A percentile compares a stretch with the other conserved stretches of the same genome.
Conservation (phyloP, 2,329 filamentous ascomycete genomes). For the Cladophialophora immunda region DNA sequence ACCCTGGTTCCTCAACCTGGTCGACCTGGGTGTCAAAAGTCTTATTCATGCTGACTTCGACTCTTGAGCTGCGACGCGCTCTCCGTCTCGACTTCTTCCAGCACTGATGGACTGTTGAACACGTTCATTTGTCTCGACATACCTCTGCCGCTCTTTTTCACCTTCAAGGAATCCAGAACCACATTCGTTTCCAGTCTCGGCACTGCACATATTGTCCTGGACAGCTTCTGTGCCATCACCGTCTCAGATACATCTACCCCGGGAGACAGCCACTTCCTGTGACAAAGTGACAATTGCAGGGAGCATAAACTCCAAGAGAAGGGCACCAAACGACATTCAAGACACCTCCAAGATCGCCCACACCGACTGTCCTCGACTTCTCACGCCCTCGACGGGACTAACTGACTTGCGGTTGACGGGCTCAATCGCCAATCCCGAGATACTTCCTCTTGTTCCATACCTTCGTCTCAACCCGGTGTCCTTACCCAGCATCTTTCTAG, state of each 20-base stretch:
- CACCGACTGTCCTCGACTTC: not conserved
- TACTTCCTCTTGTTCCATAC: not conserved
- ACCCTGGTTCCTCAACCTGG: conserved; percentile 22
- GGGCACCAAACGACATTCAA: conserved; percentile 7
- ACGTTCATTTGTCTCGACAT: conserved; percentile 15
- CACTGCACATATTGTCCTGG: conserved; percentile 3
- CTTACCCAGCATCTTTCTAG: conserved; percentile 1
- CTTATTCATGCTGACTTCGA: conserved; percentile 17
- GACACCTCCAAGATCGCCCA: not conserved
- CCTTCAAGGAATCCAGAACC: conserved; percentile 2
- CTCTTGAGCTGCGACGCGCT: conserved; percentile 19
- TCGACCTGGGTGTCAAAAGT: conserved; percentile 6
- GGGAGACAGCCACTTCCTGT: conserved; percentile 4
- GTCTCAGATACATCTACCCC: conserved; percentile 26
- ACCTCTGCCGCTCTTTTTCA: conserved; percentile 22
- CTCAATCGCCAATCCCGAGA: conserved; percentile 15
- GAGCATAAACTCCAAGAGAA: conserved; percentile 22
- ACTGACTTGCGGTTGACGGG: conserved; percentile 24
- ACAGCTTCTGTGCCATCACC: conserved; percentile 11
- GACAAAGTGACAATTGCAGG: conserved; percentile 1
- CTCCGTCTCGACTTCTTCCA: conserved; percentile 16
- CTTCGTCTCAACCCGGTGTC: conserved; percentile 6
- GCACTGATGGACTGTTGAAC: conserved; percentile 22
- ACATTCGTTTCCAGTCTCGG: conserved; percentile 27
- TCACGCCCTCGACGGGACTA: conserved; percentile 9